Base-by-base conservation (phyloP, 768 basidiomycete species). In the Rickenella mellea region DNA sequence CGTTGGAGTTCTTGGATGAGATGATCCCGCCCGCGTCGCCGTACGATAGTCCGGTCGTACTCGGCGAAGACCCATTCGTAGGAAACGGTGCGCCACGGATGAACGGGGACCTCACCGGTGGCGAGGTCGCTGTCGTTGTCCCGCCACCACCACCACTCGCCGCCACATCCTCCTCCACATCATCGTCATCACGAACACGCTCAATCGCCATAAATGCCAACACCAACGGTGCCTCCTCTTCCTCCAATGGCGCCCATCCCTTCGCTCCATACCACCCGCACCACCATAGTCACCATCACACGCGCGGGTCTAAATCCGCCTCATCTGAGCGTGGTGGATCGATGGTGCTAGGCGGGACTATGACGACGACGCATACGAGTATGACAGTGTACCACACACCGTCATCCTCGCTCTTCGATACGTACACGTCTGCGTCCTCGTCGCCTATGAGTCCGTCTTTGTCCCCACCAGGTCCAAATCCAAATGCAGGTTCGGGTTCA, bases 371-470 rank as follows among this genome's bases (percentile, higher is more conserved):
- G 5, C 71, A 69, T 39, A 78, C 80, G 0, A 69, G 70, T 2
- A 54, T 76, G 3, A 76, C 80, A 1, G 66, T 78, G 30, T 89
- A 81, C 58, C 81, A 86, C 57, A 89, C 87, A 0, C 84, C 87
- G 6, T 75, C 80, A 0, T 88, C 86, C 0, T 86, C 83, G n/a
- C 47, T 85, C 31, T 81, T 76, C 48, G 33, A 14, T 17, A 14
- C 19, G 19, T 79, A 85, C 54, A 49, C 55, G 3, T 83, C 66
- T 47, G 68, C 74, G 15, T 76, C 79, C 6, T 80, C 82, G 3
- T 74, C 74, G 3, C 79, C 80, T 2, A 78, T 78, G 0, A 65
- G 69, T 40, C 66, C 73, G 0, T 53, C 51, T 48, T 49, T 48
- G 7, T 53, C 65, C 21, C 30, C 47, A 12, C 51, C n/a, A n/a